Base-by-base conservation (phyloP, 1,139 yeast genomes). In the Lipomyces yarrowii region DNA sequence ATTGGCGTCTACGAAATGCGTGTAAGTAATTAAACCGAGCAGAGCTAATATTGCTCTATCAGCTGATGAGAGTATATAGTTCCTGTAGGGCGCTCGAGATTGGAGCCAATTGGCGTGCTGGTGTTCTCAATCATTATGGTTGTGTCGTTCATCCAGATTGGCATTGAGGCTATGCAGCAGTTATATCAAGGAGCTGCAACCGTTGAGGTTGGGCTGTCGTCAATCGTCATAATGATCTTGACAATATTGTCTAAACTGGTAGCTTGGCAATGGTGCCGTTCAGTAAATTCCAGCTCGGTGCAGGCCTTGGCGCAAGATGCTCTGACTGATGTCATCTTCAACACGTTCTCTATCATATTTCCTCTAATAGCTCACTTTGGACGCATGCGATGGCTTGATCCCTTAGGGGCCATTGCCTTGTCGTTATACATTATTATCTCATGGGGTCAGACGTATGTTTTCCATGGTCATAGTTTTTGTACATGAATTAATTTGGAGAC, bases 231-330 rank as follows among this genome's bases (percentile, higher is more conserved):
- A 68, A 90, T 90, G 96, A 57, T 80, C 0, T 67, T 83, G 18
- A 90, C 96, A 0, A 86, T 90, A 13, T 72, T 84, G 7, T 81
- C 85, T 59, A 90, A 90, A 74, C 72, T 87, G 3, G 82, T 80
- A 0, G 87, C 91, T 73, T 90, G 85, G 82, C 52, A 84, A 7
- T 86, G 91, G 86, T 89, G 94, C 75, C 78, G 83, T 39, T 78
- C 81, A n/a, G 84, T 89, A 69, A 79, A 82, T 23, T 87, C 91
- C 13, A 85, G 89, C 18, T 86, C 92, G 0, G 89, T 90, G 1
- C 89, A 86, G 74, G 96, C 96, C 0, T 78, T 90, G 64, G 91
- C 94, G 1, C 94, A 89, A 74, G 96, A 90, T 77, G 96, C 96
- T 0, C 80, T 83, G 77, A 89, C 93, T 0, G 96, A 90, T 76